Base-by-base conservation (phyloP, 345 rosid species). In the Pelargonium nanum region DNA sequence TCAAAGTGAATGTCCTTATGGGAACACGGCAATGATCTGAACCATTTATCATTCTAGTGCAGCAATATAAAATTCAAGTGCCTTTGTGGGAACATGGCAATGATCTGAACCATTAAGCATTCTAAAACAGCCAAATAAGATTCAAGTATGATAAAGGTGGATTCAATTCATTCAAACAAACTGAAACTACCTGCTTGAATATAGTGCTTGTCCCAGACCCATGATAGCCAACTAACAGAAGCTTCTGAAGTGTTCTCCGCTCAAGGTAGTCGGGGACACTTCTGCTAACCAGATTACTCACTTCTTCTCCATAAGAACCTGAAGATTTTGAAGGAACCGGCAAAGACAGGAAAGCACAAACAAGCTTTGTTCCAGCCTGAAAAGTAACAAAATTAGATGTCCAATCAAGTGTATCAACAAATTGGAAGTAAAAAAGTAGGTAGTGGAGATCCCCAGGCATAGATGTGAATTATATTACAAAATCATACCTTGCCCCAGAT, bases 151-250 rank as follows among this genome's bases (percentile, higher is more conserved):
- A 53, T 24, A 45, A 56, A 58, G 50, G 44, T 56, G 22, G 54
- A 24, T 34, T 1, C 19, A 19, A 60, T 34, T 48, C 9, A 60
- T 20, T 55, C 26, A 10, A 25, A 19, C 55, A 26, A 52, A 55
- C 22, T 62, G 55, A 44, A 62, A 63, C 26, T 32, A 90, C 99
- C 99, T 90, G 99, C 80, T 94, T 94, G 74, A 88, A 94, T 62
- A 94, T 82, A 8, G 97, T 94, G 66, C 99, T 90, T 17, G 97
- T 86, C 67, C 99, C 99, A 71, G 97, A 88, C 65, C 97, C 97
- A 55, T 57, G 72, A 68, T 60, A 75, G 61, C 99, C 99, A 74
- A 90, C 95, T 76, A 94, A 78, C 45, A 94, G 91, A 58, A 90
- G 72, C 62, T 88, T 94, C 68, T 86, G 90, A 70, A 85, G 69